Evolutionary conservation across 768 basidiomycete species (phyloP), one percentile per base, ranked within the genome.

Genomic region (Chlorophyllum brunneum): DNA sequence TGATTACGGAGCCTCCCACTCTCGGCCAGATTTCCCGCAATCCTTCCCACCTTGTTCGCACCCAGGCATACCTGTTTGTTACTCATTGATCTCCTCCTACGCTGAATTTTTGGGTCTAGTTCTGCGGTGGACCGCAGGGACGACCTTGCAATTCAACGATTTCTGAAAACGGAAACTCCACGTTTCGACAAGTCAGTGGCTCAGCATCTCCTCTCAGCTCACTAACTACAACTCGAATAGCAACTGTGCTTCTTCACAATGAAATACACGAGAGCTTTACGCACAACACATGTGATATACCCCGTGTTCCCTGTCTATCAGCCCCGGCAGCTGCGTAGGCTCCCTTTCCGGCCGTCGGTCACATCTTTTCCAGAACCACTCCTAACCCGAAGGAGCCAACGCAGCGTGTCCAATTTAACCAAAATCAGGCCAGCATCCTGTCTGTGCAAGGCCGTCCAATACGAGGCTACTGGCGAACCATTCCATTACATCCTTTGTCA

Each of bases 401-500:
- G 16, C 26, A 9, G 15, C 16, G 31, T 39, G 36, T 18, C 47
- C 16, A 38, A n/a, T n/a, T n/a, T 20, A 15, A 15, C 46, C 6
- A 34, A 34, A 23, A 22, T 36, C 15, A 34, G 22, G n/a, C 36
- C 24, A 23, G 65, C 59, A 27, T 58, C 54, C 29, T 71, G 70
- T 42, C 59, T 70, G 3, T 71, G 70, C 51, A 60, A 58, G 23
- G 42, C 43, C 6, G 58, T 68, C n/a, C 58, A 57, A 23, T 66
- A 63, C 43, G 59, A 60, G 22, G 45, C 67, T 31, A 39, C 37
- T 11, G 66, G 63, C 13, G 64, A 69, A 33, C 70, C 67, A 8
- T 61, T 67, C 46, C 58, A 62, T 33, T 70, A 61, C 52, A 49
- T 59, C 4, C 54, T 70, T 5, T 71, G 68, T 45, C 67, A 70